These are phyloP conservation scores for Barnettozyma botsteinii DNA, from an alignment of 805 yeast genomes.

Conservation along the genomic window DNA sequence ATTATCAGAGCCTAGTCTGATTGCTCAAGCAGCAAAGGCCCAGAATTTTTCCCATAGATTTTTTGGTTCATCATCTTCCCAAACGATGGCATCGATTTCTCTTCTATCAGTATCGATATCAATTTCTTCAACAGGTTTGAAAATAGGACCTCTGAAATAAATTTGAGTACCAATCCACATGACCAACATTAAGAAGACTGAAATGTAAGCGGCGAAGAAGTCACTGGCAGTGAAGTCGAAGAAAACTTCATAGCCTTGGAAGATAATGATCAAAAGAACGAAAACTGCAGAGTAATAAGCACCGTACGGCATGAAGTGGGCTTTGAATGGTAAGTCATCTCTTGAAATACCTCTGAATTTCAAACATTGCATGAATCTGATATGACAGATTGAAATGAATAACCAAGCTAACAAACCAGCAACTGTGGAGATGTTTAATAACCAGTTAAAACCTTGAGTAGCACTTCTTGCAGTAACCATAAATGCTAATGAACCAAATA, in stretches of 20 bases:
- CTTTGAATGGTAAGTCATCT: conserved; percentile 68
- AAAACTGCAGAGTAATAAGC: conserved; percentile 59
- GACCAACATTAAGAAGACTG: conserved; percentile 54
- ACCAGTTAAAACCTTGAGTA: conserved; percentile 60
- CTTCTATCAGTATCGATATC: conserved; percentile 26
- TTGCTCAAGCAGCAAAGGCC: conserved; percentile 33
- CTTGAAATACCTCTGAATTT: conserved; percentile 59
- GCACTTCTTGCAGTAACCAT: conserved; percentile 49
- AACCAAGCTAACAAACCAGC: conserved; percentile 75
- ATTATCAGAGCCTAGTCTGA: no score
- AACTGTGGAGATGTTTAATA: conserved; percentile 65
- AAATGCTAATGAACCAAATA: conserved; percentile 60
- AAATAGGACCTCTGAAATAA: conserved; percentile 42
- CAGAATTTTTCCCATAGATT: conserved; percentile 55
- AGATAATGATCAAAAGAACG: conserved; percentile 50
- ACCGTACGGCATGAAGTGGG: conserved; percentile 57
- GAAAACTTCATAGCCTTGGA: conserved; percentile 62
- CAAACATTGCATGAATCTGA: conserved; percentile 65
- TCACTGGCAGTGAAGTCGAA: conserved; percentile 22
- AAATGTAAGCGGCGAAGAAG: conserved; percentile 71
- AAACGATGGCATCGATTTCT: conserved; percentile 35
- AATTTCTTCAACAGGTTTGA: conserved; percentile 24
- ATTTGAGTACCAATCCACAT: conserved; percentile 53
- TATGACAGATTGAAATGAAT: conserved; percentile 60
- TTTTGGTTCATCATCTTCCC: conserved; percentile 49